Evolutionary conservation across 169 alveolate species (phyloP), one percentile per base, ranked within the genome.

Genomic region (Plasmodium coatneyi): DNA sequence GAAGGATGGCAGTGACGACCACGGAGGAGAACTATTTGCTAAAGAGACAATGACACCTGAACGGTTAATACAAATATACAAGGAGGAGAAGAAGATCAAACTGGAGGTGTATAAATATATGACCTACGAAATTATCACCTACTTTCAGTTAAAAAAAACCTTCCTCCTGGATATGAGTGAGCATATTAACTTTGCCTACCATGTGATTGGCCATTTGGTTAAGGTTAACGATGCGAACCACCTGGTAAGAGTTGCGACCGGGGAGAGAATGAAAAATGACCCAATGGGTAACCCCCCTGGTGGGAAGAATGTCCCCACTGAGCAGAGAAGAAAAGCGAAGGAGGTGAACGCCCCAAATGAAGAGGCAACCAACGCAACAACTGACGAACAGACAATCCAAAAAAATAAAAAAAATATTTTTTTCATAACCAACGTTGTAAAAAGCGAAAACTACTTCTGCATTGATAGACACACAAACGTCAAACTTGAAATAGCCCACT

Each of bases 151-250:
- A 34, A 89, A 89, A 60, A 89, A 80, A 80, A 89, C 94, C 0
- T 80, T 89, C 49, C 94, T 89, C 71, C 76, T 89, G 3, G 94
- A 89, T 46, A 89, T 89, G 94, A 79, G 94, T 39, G 94, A 89
- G 81, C 94, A 89, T 80, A 41, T 89, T 10, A 60, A 89, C 28
- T 89, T 89, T 56, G 46, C 90, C 7, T 80, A 80, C 70, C 72
- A 79, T n/a, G 90, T 89, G 10, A 56, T 79, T 46, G 94, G 94
- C 1, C 94, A 89, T 16, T 16, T 89, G 16, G 30, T 89, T 22
- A 89, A 80, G 43, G 81, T 89, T 39, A 49, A 41, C n/a, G 94
- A 89, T 49, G 30, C 9, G 16, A 16, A 7, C n/a, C 70, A 36
- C 22, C 32, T 89, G 72, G 66, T 56, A 36, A 60, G 71, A 19